Percentiles rank a stretch among this genome's conserved stretches.
Evolutionary conservation across 2,329 filamentous ascomycete species (phyloP).

Genomic region (Fusarium tjaetaba): DNA sequence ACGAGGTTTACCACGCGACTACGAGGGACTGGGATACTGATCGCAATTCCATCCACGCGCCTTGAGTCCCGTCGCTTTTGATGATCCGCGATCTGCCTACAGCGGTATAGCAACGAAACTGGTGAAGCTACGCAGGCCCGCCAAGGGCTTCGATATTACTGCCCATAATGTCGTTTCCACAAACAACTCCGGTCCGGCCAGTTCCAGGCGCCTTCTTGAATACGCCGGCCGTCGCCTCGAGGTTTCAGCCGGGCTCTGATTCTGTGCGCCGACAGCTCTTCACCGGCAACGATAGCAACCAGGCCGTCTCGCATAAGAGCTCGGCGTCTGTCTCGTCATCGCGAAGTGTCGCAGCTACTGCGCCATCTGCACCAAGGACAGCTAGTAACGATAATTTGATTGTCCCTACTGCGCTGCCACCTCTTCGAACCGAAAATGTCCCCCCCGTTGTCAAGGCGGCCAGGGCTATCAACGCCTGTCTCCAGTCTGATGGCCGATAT

Average conservation of each 20-base stretch:
- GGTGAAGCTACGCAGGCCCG: constrained; percentile 45
- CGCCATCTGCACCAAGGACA: constrained; percentile 36
- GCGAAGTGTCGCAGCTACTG: constrained; percentile 36
- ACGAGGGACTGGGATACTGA: constrained; percentile 19
- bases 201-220: constrained; percentile 80
- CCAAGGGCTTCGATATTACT: constrained; percentile 43
- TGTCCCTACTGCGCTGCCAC: constrained; percentile 50
- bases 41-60: constrained; percentile 23
- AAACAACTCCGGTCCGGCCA: constrained; percentile 74
- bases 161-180: constrained; percentile 63
- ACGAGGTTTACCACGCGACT: constrained; percentile 24
- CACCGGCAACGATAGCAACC: constrained; percentile 42
- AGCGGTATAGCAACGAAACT: constrained; percentile 42
- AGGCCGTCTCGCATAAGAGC: constrained; percentile 30
- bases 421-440: constrained; percentile 59
- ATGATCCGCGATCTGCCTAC: constrained; percentile 44
- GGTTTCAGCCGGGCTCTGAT: constrained; percentile 57
- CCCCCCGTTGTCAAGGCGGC: constrained; percentile 83
- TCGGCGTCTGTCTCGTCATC: constrained; percentile 33
- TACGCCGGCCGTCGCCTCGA: constrained; percentile 72
- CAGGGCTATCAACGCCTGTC: constrained; percentile 80
- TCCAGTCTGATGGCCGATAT: constrained; percentile 81
- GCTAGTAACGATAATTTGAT: constrained; percentile 44
- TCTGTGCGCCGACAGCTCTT: constrained; percentile 65
- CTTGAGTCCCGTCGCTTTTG: constrained; percentile 38